Evolutionary conservation across 495 filamentous ascomycete genomes (phyloP), one percentile per base, ranked within the genome.

Genomic region (Trichoderma virens): DNA sequence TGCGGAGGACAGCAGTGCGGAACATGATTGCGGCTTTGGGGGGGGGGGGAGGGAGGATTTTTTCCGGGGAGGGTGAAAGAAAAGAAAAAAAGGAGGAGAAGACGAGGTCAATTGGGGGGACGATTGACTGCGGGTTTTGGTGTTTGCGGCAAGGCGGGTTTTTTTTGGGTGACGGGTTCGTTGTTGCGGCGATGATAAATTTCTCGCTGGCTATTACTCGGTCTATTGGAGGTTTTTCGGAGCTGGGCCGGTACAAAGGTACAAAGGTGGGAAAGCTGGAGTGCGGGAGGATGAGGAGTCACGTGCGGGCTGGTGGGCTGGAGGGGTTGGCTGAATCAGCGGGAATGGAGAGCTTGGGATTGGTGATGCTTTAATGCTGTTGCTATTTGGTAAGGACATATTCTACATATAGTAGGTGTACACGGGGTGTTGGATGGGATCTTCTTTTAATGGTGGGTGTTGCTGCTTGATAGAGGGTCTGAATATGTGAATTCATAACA

Each of bases 1-100:
- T 82, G 69, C 83, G 90, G 78, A 92, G 82, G 75, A 92, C 75
- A 75, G 88, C 85, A 75, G 89, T 86, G 78, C 92, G 90, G 80
- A 96, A 90, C 93, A 97, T 97, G 41, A 61, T 62, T 34, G 23
- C 31, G 62, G 30, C 28, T 61, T 11, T 35, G 32, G n/a, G n/a
- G n/a, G n/a, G n/a, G n/a, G n/a, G n/a, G n/a, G n/a, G n/a, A n/a
- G n/a, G n/a, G 59, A 62, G 20, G 51, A 20, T 32, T 18, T 63
- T 30, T 18, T 30, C 41, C 60, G 64, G 54, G 14, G 51, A 35
- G 20, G 34, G 60, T 20, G 61, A 30, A 8, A 28, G 14, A 11
- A 56, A 27, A 23, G 13, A 28, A 23, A 56, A 18, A 7, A 51
- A 25, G 9, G 27, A 30, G 27, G 11, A 56, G 51, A 51, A 20